phyloP scores from a whole-genome alignment of 2,329 filamentous ascomycete species.

The Parasarocladium wereldwijsianum region DNA sequence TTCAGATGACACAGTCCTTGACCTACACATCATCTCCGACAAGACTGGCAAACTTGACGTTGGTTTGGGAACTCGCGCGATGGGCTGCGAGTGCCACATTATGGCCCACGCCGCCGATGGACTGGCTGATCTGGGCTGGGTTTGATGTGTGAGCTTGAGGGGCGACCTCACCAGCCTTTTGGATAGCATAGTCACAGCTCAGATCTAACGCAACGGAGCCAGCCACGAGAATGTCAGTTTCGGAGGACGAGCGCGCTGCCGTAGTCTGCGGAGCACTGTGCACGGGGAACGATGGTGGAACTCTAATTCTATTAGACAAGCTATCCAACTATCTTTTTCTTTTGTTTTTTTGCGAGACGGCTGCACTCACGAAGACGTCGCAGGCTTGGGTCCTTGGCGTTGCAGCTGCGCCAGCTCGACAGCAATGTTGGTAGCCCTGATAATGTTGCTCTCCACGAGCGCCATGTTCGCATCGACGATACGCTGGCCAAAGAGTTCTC shows the following conservation, averaged over 20 bases:
- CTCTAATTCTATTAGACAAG: conserved; percentile 18
- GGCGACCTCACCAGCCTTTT: conserved; percentile 14
- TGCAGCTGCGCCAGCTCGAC: conserved; percentile 34
- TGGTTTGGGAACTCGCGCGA: conserved; percentile 40
- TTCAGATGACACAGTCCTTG: not conserved
- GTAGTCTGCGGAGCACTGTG: not conserved
- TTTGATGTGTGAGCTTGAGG: conserved; percentile 69
- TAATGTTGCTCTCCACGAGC: conserved; percentile 38
- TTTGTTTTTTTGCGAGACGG: conserved; percentile 6
- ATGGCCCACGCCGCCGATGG: conserved; percentile 79
- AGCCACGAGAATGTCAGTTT: conserved; percentile 64
- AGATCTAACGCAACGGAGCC: conserved; percentile 84
- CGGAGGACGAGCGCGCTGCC: too few species aligned
- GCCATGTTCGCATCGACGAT: conserved; percentile 63
- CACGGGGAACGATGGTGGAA: not conserved
- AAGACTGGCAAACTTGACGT: conserved; percentile 63
- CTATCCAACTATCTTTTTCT: conserved; percentile 9
- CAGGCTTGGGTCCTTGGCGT: conserved; percentile 14
- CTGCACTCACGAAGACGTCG: conserved; percentile 22
- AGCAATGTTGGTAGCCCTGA: conserved; percentile 38
- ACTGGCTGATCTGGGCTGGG: conserved; percentile 64
- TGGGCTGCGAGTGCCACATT: conserved; percentile 82
- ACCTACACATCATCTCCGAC: conserved; percentile 63
- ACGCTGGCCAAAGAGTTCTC: conserved; percentile 57
- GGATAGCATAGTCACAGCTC: conserved; percentile 55